Conservation (phyloP, 768 basidiomycete genomes). For the Psilocybe azurescens region DNA sequence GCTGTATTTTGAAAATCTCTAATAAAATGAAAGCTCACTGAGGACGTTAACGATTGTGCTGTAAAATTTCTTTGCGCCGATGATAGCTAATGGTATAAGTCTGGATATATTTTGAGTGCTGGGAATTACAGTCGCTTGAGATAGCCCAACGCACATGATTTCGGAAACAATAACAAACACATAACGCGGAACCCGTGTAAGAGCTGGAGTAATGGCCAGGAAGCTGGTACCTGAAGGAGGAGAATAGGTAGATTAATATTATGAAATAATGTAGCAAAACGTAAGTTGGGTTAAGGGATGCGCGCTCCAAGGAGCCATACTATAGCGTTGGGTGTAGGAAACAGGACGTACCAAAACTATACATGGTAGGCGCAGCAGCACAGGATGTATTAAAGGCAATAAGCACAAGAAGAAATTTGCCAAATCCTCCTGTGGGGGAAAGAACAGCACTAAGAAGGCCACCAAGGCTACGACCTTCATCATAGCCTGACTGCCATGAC, state of each 20-base stretch:
- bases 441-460: constrained; percentile 69
- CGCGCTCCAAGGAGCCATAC: too few species aligned
- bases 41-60: constrained; percentile 66
- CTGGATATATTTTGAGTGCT: constrained; percentile 34
- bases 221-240: constrained; percentile 52
- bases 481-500: constrained; percentile 60
- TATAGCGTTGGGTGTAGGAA: background rate
- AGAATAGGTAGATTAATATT: background rate
- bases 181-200: constrained; percentile 68
- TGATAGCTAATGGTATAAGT: constrained; percentile 69
- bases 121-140: background rate
- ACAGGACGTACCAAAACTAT: constrained; percentile 60
- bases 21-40: constrained; percentile 36
- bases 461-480: constrained; percentile 56
- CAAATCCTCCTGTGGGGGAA: constrained; percentile 63
- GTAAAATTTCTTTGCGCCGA: constrained; percentile 74
- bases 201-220: constrained; percentile 63
- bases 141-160: constrained; percentile 58
- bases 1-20: background rate
- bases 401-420: constrained; percentile 74
- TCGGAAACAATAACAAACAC: constrained; percentile 68
- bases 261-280: too few species aligned
- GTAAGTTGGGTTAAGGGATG: too few species aligned
- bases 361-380: constrained; percentile 80
- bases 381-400: constrained; percentile 75